A percentile compares a stretch with the other conserved stretches of the same genome.
Evolutionary conservation across 768 basidiomycete species (phyloP).

Genomic region (Rubroboletus satanas): DNA sequence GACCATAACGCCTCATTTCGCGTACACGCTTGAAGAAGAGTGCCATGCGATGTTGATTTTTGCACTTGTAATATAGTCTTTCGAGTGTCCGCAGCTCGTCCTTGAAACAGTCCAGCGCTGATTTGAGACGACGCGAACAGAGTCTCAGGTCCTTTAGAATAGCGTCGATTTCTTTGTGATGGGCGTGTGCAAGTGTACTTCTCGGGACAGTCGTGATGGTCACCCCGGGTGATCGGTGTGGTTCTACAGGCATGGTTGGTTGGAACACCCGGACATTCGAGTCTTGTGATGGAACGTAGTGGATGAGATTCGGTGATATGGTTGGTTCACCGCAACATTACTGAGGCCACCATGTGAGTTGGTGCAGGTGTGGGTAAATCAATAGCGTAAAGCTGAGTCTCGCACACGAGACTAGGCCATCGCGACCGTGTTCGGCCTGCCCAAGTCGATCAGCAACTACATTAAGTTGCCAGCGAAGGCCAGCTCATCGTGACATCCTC

Average conservation of each 20-base stretch:
- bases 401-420: too few species aligned
- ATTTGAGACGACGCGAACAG: slow-evolving; percentile 49
- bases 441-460: not conserved
- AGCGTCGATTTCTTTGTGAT: slow-evolving; percentile 45
- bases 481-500: not conserved
- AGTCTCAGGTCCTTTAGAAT: slow-evolving; percentile 59
- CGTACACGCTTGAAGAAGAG: slow-evolving; percentile 62
- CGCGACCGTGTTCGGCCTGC: too few species aligned
- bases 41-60: slow-evolving; percentile 54
- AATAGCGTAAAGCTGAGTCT: too few species aligned
- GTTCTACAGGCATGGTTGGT: slow-evolving; percentile 1
- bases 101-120: slow-evolving; percentile 30
- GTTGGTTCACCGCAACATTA: not conserved
- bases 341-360: not conserved
- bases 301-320: not conserved
- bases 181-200: slow-evolving; percentile 14
- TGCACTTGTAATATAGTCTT: slow-evolving; percentile 72
- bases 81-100: slow-evolving; percentile 50
- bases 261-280: not conserved
- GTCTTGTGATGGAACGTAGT: not conserved
- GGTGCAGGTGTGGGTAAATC: not conserved
- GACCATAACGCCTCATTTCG: slow-evolving; percentile 52
- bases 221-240: slow-evolving; percentile 1
- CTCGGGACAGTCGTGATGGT: slow-evolving; percentile 16
- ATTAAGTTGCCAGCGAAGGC: not conserved